These are phyloP conservation scores for Clausena lansium DNA, from an alignment of 345 rosid species.

Conservation along the genomic window DNA sequence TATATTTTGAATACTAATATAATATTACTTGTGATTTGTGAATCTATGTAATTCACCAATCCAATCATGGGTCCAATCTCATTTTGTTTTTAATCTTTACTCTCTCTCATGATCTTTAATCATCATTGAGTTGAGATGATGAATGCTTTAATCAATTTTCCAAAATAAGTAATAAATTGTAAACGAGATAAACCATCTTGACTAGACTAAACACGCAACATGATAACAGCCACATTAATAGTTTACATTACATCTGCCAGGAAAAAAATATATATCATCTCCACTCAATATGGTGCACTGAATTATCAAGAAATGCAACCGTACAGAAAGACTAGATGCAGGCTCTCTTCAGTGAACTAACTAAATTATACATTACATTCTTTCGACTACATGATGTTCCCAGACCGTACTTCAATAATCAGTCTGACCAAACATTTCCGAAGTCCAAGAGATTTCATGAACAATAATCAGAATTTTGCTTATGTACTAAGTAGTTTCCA, in stretches of 20 bases:
- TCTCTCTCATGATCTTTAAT: constrained; percentile 1
- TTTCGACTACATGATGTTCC: constrained; percentile 24
- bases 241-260: background rate
- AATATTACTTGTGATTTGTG: constrained; percentile 4
- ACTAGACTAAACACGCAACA: constrained; percentile 54
- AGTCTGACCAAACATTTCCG: background rate
- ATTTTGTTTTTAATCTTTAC: background rate
- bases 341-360: constrained; percentile 56
- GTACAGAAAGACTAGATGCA: constrained; percentile 31
- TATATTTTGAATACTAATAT: background rate
- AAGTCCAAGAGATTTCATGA: constrained; percentile 5
- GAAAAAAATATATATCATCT: background rate
- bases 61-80: constrained; percentile 24
- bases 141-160: constrained; percentile 44
- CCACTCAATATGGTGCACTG: constrained; percentile 18
- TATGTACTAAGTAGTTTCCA: background rate
- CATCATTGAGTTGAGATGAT: constrained; percentile 24
- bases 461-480: background rate
- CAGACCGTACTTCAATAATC: constrained; percentile 4
- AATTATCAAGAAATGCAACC: constrained; percentile 6
- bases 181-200: constrained; percentile 42
- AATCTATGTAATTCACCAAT: constrained; percentile 12
- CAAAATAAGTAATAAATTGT: constrained; percentile 41
- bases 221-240: constrained; percentile 34
- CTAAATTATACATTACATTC: background rate